Evolutionary conservation across 2,329 filamentous ascomycete species (phyloP).

Genomic region (Trichoderma sp.): DNA sequence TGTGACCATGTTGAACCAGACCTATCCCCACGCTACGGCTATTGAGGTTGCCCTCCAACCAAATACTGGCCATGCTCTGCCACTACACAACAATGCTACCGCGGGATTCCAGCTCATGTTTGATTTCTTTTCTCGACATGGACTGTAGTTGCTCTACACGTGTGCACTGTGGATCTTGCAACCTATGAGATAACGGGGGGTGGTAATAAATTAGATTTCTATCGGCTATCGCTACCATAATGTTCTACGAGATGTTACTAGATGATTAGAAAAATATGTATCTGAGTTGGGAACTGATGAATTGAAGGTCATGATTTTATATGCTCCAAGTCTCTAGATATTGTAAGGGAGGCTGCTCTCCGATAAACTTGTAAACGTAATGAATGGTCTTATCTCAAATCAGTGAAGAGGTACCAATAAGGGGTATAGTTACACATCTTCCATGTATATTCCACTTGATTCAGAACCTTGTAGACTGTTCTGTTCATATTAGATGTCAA

Average conservation of each 20-base stretch:
- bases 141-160: neutral
- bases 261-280: neutral
- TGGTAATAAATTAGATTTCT: neutral
- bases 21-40: slow-evolving; percentile 14
- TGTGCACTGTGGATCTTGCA: too few relatives aligned
- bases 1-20: slow-evolving; percentile 2
- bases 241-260: neutral
- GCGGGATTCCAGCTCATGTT: slow-evolving; percentile 20
- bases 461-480: too few relatives aligned
- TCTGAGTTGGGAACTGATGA: too few relatives aligned
- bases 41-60: slow-evolving; percentile 18
- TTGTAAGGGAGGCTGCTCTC: too few relatives aligned
- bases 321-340: too few relatives aligned
- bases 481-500: too few relatives aligned
- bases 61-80: slow-evolving; percentile 21
- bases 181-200: neutral
- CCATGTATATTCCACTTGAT: too few relatives aligned
- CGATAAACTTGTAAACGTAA: too few relatives aligned
- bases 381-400: too few relatives aligned
- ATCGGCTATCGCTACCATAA: neutral
- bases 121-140: slow-evolving; percentile 14
- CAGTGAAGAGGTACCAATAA: too few relatives aligned
- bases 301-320: too few relatives aligned
- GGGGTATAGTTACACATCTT: too few relatives aligned
- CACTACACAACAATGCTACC: slow-evolving; percentile 20